A percentile compares a stretch with the other conserved stretches of the same genome.
phyloP scores from a whole-genome alignment of 2,329 filamentous ascomycete species.

The Penicillium sp. region DNA sequence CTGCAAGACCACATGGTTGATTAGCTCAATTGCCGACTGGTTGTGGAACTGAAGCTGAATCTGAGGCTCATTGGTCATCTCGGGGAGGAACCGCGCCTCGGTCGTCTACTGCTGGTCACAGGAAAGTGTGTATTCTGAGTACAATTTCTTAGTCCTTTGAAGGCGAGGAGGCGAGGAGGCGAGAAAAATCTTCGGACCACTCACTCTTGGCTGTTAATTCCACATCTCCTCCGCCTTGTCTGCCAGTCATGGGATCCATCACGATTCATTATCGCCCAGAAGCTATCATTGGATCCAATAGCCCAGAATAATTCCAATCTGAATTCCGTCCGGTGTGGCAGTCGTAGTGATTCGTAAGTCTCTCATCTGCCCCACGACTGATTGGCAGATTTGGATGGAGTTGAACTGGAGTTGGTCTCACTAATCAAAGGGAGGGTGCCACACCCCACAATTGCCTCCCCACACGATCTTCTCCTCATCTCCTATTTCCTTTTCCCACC shows the following conservation, averaged over 20 bases:
- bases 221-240: neutral
- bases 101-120: neutral
- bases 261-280: neutral
- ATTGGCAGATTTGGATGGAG: neutral
- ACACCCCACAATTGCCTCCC: conserved; percentile 35
- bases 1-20: neutral
- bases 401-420: no score
- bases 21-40: neutral
- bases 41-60: neutral
- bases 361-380: neutral
- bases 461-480: conserved; percentile 20
- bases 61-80: neutral
- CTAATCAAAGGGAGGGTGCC: conserved; percentile 18
- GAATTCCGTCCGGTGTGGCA: neutral
- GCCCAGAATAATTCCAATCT: neutral
- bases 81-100: neutral
- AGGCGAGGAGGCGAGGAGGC: neutral
- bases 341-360: conserved; percentile 4
- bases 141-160: neutral
- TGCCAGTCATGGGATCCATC: neutral
- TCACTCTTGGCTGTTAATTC: neutral
- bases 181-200: neutral
- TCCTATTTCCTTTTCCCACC: conserved; percentile 7
- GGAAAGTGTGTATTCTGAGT: neutral
- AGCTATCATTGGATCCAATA: neutral